A percentile compares a stretch with the other conserved stretches of the same genome.
phyloP scores from a whole-genome alignment of 2,329 filamentous ascomycete genomes.

The Furcasterigmium sp. region DNA sequence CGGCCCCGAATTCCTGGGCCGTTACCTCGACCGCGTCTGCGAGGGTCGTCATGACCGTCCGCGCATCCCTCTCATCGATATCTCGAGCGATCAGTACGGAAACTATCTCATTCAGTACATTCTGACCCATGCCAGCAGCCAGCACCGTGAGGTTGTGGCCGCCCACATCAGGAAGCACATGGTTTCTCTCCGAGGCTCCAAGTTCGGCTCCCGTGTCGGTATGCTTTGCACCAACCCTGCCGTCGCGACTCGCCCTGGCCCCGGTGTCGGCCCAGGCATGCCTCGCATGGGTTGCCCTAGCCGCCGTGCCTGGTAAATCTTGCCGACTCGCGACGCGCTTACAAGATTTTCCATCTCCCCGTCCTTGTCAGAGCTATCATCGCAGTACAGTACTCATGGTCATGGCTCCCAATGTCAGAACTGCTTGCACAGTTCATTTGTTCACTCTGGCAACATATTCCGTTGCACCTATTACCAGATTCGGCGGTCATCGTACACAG shows the following conservation, averaged over 20 bases:
- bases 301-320: constrained; percentile 49
- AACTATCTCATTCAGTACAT: constrained; percentile 99
- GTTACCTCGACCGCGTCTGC: constrained; percentile 90
- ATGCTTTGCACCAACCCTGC: constrained; percentile 98
- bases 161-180: constrained; percentile 97
- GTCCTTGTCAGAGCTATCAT: constrained; percentile 13
- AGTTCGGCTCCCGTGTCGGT: constrained; percentile 95
- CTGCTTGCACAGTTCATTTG: constrained; percentile 30
- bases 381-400: constrained; percentile 9
- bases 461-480: constrained; percentile 46
- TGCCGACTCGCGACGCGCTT: not conserved
- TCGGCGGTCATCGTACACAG: constrained; percentile 54
- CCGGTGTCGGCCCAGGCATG: constrained; percentile 66
- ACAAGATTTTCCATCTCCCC: not conserved
- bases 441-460: constrained; percentile 44
- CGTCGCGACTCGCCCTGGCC: constrained; percentile 81
- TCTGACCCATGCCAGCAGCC: constrained; percentile 76
- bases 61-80: constrained; percentile 95
- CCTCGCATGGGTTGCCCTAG: constrained; percentile 47
- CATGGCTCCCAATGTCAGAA: not conserved
- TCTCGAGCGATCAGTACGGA: constrained; percentile 96
- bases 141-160: constrained; percentile 90
- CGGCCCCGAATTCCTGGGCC: constrained; percentile 80
- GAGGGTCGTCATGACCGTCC: constrained; percentile 86
- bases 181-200: constrained; percentile 96